A percentile compares a stretch with the other conserved stretches of the same genome.
Evolutionary conservation across 1,284 basidiomycete species (phyloP).

Genomic region (Rhodotorula mucilaginosa): DNA sequence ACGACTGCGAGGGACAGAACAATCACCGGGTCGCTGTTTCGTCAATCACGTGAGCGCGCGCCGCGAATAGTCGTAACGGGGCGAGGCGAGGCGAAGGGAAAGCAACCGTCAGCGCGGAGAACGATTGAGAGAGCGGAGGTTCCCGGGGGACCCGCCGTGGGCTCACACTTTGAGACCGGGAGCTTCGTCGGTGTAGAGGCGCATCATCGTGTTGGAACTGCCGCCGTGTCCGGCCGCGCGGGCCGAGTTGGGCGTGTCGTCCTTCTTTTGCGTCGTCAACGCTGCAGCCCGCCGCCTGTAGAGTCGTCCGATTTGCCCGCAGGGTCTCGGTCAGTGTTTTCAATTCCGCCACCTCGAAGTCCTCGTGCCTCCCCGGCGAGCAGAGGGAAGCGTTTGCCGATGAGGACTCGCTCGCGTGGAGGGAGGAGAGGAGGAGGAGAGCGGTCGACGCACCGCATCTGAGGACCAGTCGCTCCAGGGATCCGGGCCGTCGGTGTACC

Average conservation of each 20-base stretch:
- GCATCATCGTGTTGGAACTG: slow-evolving; percentile 95
- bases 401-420: background rate
- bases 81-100: background rate
- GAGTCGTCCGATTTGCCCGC: too few species aligned
- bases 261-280: slow-evolving; percentile 45
- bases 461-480: slow-evolving; percentile 34
- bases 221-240: slow-evolving; percentile 94
- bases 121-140: too few species aligned
- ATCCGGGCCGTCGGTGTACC: slow-evolving; percentile 15
- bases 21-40: slow-evolving; percentile 86
- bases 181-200: slow-evolving; percentile 96
- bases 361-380: too few species aligned
- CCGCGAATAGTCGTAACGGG: background rate
- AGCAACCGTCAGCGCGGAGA: background rate
- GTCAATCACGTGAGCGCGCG: background rate
- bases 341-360: background rate
- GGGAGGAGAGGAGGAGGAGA: background rate
- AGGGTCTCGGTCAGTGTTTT: background rate
- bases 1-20: slow-evolving; percentile 94
- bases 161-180: slow-evolving; percentile 87
- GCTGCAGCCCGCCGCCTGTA: slow-evolving; percentile 42
- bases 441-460: slow-evolving; percentile 25
- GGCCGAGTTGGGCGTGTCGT: slow-evolving; percentile 77
- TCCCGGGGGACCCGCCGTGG: too few species aligned
- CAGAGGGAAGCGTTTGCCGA: background rate